A percentile compares a stretch with the other conserved stretches of the same genome.
These are phyloP conservation scores for Cenococcum geophilum DNA, from an alignment of 495 filamentous ascomycete genomes.

Conservation along the genomic window DNA sequence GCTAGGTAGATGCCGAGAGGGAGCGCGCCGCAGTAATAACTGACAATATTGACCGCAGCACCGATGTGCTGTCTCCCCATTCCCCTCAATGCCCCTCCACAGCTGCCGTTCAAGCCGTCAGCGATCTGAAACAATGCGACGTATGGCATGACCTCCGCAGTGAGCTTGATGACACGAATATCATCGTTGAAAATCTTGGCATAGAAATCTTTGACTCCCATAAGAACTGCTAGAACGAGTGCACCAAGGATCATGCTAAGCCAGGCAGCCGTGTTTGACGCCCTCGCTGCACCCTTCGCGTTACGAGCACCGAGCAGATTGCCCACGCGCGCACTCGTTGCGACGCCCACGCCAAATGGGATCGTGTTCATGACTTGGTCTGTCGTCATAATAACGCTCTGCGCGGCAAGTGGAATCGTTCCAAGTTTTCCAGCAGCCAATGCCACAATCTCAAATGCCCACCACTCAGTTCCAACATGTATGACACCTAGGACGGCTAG, in stretches of 20 bases:
- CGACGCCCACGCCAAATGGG: slow-evolving; percentile 85
- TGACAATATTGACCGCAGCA: slow-evolving; percentile 80
- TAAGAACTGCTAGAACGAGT: slow-evolving; percentile 63
- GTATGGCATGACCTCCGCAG: slow-evolving; percentile 76
- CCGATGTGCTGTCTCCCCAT: slow-evolving; percentile 89
- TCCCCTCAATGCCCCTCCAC: slow-evolving; percentile 73
- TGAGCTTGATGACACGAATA: slow-evolving; percentile 62
- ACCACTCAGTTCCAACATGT: slow-evolving; percentile 95
- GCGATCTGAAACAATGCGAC: slow-evolving; percentile 95
- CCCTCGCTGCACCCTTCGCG: slow-evolving; percentile 60
- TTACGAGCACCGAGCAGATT: slow-evolving; percentile 73
- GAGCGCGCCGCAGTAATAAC: slow-evolving; percentile 80
- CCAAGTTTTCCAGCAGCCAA: slow-evolving; percentile 78
- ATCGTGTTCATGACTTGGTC: slow-evolving; percentile 92
- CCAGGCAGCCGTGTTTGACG: slow-evolving; percentile 72
- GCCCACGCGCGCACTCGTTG: slow-evolving; percentile 71
- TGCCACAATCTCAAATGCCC: slow-evolving; percentile 95
- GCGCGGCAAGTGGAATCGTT: slow-evolving; percentile 75
- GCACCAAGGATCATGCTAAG: slow-evolving; percentile 65
- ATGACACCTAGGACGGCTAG: slow-evolving; percentile 73
- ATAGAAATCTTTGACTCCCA: slow-evolving; percentile 69
- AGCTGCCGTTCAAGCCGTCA: slow-evolving; percentile 80
- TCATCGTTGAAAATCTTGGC: slow-evolving; percentile 84
- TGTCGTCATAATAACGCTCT: slow-evolving; percentile 91
- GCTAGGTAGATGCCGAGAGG: slow-evolving; percentile 82